phyloP scores from a whole-genome alignment of 2,329 filamentous ascomycete species.

The Xylariaceae sp. region DNA sequence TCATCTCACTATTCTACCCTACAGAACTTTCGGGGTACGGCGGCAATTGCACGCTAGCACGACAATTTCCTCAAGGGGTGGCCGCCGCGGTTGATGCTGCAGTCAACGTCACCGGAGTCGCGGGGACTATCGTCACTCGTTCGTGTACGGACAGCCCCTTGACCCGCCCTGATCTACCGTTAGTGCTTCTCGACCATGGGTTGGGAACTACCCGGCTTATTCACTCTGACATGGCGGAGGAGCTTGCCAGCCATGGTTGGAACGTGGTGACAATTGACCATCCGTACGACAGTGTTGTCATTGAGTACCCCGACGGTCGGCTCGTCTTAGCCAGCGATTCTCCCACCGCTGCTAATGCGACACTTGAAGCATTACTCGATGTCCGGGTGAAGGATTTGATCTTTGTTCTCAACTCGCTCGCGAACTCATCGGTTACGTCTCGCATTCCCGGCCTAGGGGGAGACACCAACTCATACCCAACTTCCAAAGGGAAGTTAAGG shows the following conservation, averaged over 20 bases:
- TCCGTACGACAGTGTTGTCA: slow-evolving; percentile 41
- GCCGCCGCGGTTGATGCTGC: slow-evolving; percentile 3
- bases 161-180: slow-evolving; percentile 17
- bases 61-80: slow-evolving; percentile 15
- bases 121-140: slow-evolving; percentile 20
- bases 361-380: slow-evolving; percentile 17
- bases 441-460: slow-evolving; percentile 32
- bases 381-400: slow-evolving; percentile 36
- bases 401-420: slow-evolving; percentile 37
- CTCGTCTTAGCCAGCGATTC: slow-evolving; percentile 22
- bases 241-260: slow-evolving; percentile 44
- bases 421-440: slow-evolving; percentile 23
- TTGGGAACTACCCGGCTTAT: slow-evolving; percentile 40
- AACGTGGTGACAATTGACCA: slow-evolving; percentile 48
- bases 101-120: slow-evolving; percentile 7
- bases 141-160: slow-evolving; percentile 21
- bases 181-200: slow-evolving; percentile 44
- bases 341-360: slow-evolving; percentile 19
- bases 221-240: slow-evolving; percentile 42
- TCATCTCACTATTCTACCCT: slow-evolving; percentile 30
- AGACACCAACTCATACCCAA: neutral
- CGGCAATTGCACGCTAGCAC: slow-evolving; percentile 15
- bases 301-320: slow-evolving; percentile 45
- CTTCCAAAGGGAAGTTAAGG: slow-evolving; percentile 32
- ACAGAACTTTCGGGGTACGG: slow-evolving; percentile 4